Evolutionary conservation across 225 moss, liverwort and hornwort species (phyloP).

Genomic region (Sphagnum tenellum): DNA sequence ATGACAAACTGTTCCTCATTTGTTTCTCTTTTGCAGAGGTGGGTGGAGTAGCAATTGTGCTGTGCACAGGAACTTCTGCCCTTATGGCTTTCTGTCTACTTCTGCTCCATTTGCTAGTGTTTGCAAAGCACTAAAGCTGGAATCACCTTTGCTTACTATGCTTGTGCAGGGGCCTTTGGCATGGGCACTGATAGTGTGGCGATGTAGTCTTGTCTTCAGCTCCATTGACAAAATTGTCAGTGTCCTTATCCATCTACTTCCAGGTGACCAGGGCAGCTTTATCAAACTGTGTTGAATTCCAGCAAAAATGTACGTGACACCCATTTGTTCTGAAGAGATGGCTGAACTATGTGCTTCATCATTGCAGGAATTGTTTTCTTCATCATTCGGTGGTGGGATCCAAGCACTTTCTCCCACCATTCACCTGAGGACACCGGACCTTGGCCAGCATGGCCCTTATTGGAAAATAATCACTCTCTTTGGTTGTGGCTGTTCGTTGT

Average conservation of each 20-base stretch:
- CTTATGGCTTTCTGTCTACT: no score
- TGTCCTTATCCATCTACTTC: slow-evolving; percentile 94
- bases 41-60: background rate
- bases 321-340: background rate
- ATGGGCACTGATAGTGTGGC: slow-evolving; percentile 99
- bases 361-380: slow-evolving; percentile 82
- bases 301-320: no score
- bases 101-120: background rate
- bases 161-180: slow-evolving; percentile 80
- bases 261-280: slow-evolving; percentile 36
- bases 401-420: slow-evolving; percentile 85
- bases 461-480: slow-evolving; percentile 55
- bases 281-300: no score
- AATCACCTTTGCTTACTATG: background rate
- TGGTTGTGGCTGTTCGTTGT: slow-evolving; percentile 95
- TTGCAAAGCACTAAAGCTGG: background rate
- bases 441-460: slow-evolving; percentile 95
- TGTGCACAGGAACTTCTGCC: no score
- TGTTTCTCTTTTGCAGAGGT: slow-evolving; percentile 99
- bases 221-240: slow-evolving; percentile 93
- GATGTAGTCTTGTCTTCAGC: slow-evolving; percentile 98
- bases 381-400: slow-evolving; percentile 99
- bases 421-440: slow-evolving; percentile 86
- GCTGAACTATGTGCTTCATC: background rate
- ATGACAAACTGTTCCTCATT: slow-evolving; percentile 84